phyloP scores from a whole-genome alignment of 345 rosid species.

The Aurinia saxatilis region DNA sequence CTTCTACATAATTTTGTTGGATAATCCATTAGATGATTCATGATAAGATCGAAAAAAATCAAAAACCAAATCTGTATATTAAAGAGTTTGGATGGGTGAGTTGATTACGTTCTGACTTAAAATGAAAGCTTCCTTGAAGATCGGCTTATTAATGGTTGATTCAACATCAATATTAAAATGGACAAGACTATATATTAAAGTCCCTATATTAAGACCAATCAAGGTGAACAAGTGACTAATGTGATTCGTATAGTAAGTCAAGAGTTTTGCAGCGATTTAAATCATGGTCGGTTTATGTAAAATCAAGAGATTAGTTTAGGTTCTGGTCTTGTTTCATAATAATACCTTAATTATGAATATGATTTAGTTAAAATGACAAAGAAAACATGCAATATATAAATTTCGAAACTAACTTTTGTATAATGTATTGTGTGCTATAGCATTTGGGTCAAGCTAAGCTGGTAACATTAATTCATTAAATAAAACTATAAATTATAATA shows the following conservation, averaged over 20 bases:
- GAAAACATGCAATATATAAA: background rate
- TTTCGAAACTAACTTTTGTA: background rate
- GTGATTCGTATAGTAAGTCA: background rate
- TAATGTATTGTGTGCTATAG: background rate
- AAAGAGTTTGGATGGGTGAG: background rate
- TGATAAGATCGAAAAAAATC: too few species aligned
- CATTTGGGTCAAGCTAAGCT: background rate
- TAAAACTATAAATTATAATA: too few species aligned
- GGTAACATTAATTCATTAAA: too few species aligned
- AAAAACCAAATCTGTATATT: too few species aligned
- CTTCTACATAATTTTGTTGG: background rate
- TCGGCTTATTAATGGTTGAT: background rate
- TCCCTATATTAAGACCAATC: background rate
- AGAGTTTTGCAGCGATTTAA: too few species aligned
- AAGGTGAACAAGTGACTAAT: too few species aligned
- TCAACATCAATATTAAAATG: background rate
- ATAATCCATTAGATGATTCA: background rate
- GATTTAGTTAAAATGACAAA: background rate
- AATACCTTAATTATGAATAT: too few species aligned
- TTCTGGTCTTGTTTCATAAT: too few species aligned
- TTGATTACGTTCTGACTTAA: too few species aligned
- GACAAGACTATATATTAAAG: background rate
- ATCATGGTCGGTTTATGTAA: too few species aligned
- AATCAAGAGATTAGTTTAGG: too few species aligned
- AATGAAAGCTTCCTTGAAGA: background rate